Percentiles rank a stretch among this genome's conserved stretches.
Evolutionary conservation across 768 basidiomycete genomes (phyloP).

Genomic region (Baorangia bicolor): DNA sequence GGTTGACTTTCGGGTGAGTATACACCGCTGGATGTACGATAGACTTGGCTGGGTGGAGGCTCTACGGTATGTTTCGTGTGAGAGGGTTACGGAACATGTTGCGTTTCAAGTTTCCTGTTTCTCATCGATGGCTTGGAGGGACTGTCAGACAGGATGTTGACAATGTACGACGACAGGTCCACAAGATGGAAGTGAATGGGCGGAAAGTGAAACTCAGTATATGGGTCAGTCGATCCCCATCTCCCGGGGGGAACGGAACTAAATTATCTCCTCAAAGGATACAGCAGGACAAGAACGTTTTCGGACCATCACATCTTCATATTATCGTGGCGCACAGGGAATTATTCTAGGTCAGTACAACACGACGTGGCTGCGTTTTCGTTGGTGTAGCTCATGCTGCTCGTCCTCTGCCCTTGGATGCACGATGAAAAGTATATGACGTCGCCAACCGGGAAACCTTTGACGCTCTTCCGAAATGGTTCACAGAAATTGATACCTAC

Average conservation of each 20-base stretch:
- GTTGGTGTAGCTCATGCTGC: neutral
- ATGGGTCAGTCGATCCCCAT: constrained; percentile 68
- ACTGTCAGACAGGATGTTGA: neutral
- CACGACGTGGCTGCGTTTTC: too few relatives aligned
- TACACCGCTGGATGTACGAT: neutral
- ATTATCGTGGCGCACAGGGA: constrained; percentile 88
- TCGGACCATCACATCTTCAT: constrained; percentile 90
- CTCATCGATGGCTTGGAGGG: neutral
- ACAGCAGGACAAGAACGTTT: constrained; percentile 98
- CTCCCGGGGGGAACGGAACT: neutral
- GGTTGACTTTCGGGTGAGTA: constrained; percentile 78
- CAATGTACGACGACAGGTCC: constrained; percentile 50
- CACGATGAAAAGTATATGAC: constrained; percentile 73
- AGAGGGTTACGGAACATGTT: neutral
- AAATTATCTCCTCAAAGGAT: constrained; percentile 48
- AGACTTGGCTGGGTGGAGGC: neutral
- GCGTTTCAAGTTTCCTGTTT: neutral
- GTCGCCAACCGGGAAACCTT: constrained; percentile 91
- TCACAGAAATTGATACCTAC: constrained; percentile 90
- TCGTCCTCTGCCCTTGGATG: neutral
- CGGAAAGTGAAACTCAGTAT: constrained; percentile 91
- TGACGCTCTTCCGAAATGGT: constrained; percentile 93
- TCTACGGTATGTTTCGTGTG: neutral
- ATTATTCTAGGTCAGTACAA: constrained; percentile 61
- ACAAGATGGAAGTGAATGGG: constrained; percentile 83